Conservation (phyloP, 371 early-diverging fungal genomes). For the Syncephalis plumigaleata region DNA sequence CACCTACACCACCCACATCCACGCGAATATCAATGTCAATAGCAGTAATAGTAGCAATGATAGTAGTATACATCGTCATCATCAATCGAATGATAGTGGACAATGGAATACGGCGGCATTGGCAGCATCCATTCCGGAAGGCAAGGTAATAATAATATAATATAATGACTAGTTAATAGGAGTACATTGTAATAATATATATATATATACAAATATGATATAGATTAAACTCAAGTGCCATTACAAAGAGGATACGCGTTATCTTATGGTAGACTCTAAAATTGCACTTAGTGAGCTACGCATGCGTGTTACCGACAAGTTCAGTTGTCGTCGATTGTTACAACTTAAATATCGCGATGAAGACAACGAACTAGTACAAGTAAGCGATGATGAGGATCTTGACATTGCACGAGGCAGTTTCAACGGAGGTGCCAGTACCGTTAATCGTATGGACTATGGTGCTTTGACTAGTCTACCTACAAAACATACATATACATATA, state of each 20-base stretch:
- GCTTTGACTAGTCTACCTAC: conserved; percentile 18
- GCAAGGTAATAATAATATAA: no score
- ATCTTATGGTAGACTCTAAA: conserved; percentile 37
- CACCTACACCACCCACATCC: no score
- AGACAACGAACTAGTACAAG: conserved; percentile 65
- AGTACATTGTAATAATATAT: no score
- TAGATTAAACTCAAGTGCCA: conserved; percentile 66
- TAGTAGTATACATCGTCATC: no score
- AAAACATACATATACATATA: no score
- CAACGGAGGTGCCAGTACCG: conserved; percentile 16
- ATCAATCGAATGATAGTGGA: no score
- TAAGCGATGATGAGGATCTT: conserved; percentile 86
- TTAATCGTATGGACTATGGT: conserved; percentile 46
- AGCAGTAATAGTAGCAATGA: no score
- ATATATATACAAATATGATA: no score
- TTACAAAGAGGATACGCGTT: conserved; percentile 44
- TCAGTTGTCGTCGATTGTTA: conserved; percentile 21
- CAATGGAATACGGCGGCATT: no score
- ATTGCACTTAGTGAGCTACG: conserved; percentile 40
- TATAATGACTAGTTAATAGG: no score
- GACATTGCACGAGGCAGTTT: conserved; percentile 57
- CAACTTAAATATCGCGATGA: conserved; percentile 76
- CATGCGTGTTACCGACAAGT: conserved; percentile 45
- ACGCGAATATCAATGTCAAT: no score
- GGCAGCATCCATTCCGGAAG: no score